Percentiles rank a stretch among this genome's conserved stretches.
Evolutionary conservation across 148 eudicot genomes (phyloP).

Genomic region (Tetragonia tetragonoides): DNA sequence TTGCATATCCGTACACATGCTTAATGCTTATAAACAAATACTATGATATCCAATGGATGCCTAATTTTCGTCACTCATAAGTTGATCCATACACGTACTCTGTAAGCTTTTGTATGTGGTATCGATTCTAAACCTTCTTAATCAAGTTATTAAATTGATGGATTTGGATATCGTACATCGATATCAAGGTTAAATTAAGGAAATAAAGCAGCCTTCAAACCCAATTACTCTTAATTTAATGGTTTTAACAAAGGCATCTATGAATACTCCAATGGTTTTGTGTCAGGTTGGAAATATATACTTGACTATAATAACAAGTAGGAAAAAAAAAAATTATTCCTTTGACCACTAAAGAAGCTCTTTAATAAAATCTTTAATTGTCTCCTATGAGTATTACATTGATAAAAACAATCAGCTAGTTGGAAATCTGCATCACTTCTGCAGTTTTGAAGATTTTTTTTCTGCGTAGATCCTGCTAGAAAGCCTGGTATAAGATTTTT

Average conservation of each 20-base stretch:
- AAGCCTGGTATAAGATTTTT: no score
- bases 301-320: neutral
- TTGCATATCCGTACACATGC: no score
- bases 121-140: conserved; percentile 24
- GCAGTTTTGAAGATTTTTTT: conserved; percentile 6
- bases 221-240: conserved; percentile 20
- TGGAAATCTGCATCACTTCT: conserved; percentile 14
- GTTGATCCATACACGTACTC: no score
- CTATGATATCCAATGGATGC: no score
- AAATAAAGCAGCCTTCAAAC: neutral
- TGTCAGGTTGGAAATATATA: conserved; percentile 9
- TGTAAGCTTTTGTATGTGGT: neutral
- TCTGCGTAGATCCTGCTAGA: neutral
- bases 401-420: conserved; percentile 11
- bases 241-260: conserved; percentile 26
- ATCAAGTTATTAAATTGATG: conserved; percentile 11
- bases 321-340: conserved; percentile 19
- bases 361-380: conserved; percentile 17
- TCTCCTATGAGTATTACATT: conserved; percentile 20
- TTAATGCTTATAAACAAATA: no score
- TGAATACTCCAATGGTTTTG: neutral
- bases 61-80: no score
- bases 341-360: conserved; percentile 26
- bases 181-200: conserved; percentile 9
- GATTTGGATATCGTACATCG: conserved; percentile 22